Evolutionary conservation across 1,284 basidiomycete species (phyloP), one percentile per base, ranked within the genome.

Genomic region (Phellinidium pouzarii): DNA sequence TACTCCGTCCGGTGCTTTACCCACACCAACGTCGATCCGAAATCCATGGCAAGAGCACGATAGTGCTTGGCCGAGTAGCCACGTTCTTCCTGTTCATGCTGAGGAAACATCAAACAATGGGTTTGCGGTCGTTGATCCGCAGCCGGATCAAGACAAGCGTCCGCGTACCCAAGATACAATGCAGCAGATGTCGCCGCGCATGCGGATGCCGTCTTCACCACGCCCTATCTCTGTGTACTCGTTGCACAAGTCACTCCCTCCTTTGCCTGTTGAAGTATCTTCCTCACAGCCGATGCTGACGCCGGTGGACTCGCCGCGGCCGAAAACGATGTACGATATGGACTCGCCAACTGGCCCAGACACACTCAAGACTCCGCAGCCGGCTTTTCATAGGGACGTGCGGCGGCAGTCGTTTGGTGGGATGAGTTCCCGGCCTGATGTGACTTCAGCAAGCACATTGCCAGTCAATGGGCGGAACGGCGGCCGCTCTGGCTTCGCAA

Each of bases 351-450:
- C 27, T 48, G 38, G 52, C 45, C 37, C 42, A 25, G 51, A 64
- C 73, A 17, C 67, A 68, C 27, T 70, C 70, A 49, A 78, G 3
- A 78, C 80, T 20, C 84, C 84, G 3, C 74, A 79, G 44, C 78
- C 81, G 2, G 75, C 82, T 2, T 88, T 87, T 73, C 75, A 76
- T 37, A 27, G 55, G 26, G 84, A 87, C 54, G 60, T 61, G 37
- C 73, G 87, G 55, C 71, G 87, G 46, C 87, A 89, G 64, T 89
- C 87, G 1, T 89, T 90, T 59, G 72, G 78, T 41, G 88, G 87
- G 9, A 66, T 79, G 25, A 69, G 77, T 8, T 77, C 80, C 2
- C 72, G 73, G 22, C 79, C 84, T 5, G 76, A 75, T 48, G 60
- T 79, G 14, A 58, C 71, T n/a, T 78, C 69, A 58, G 72, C 75